These are phyloP conservation scores for Camellia sinensis DNA, from an alignment of 148 eudicot species.

Conservation along the genomic window DNA sequence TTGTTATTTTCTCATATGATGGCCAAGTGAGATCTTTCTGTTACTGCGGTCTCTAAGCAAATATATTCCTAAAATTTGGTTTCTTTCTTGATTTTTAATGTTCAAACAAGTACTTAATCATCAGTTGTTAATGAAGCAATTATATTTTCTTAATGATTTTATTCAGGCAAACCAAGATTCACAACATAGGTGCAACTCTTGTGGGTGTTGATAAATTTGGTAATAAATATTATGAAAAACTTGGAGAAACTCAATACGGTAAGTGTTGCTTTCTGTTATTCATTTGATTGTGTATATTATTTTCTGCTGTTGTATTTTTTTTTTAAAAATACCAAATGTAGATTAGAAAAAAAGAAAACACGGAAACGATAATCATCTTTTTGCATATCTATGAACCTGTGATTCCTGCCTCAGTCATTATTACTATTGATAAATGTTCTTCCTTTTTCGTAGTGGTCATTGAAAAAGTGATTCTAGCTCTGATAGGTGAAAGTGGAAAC, in stretches of 20 bases:
- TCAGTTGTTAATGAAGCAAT: not conserved
- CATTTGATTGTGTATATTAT: not conserved
- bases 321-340: not conserved
- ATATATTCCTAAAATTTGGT: not conserved
- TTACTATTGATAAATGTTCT: too few species aligned
- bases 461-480: too few species aligned
- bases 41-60: not conserved
- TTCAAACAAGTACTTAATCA: not conserved
- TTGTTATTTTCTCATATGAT: not conserved
- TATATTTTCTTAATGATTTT: conserved; percentile 15
- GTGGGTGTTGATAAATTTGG: conserved; percentile 95
- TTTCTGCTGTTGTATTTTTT: not conserved
- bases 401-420: too few species aligned
- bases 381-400: too few species aligned
- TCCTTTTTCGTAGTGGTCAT: too few species aligned
- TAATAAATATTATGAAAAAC: conserved; percentile 81
- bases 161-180: conserved; percentile 95
- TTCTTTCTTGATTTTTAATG: not conserved
- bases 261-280: conserved; percentile 26
- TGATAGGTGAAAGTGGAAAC: too few species aligned
- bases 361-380: not conserved
- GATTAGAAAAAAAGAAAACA: not conserved
- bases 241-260: conserved; percentile 78
- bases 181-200: conserved; percentile 85
- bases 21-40: not conserved